These are phyloP conservation scores for Sphaerulina populicola DNA, from an alignment of 2,329 filamentous ascomycete species.

Conservation along the genomic window DNA sequence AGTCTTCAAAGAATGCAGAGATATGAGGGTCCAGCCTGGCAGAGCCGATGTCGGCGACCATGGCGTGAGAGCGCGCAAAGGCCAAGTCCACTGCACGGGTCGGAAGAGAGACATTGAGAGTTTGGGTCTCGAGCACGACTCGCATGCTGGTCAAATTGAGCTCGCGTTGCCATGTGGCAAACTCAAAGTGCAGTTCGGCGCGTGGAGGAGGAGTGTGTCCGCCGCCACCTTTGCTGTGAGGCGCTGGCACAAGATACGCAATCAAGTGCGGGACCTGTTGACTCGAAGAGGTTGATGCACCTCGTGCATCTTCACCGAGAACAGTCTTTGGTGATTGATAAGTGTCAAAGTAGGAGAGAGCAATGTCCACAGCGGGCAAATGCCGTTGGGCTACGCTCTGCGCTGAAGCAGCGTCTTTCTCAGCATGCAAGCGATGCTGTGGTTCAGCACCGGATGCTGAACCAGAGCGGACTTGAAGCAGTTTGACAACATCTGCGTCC, in stretches of 20 bases:
- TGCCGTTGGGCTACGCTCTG: neutral
- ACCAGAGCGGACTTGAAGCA: neutral
- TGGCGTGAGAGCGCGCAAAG: constrained; percentile 12
- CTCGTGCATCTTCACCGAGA: neutral
- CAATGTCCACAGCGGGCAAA: neutral
- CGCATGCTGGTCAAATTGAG: constrained; percentile 11
- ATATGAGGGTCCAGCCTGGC: constrained; percentile 15
- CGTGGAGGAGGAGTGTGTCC: constrained; percentile 10
- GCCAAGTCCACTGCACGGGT: constrained; percentile 20
- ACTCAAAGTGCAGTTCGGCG: constrained; percentile 15
- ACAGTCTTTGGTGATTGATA: neutral
- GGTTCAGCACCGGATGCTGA: neutral
- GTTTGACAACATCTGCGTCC: neutral
- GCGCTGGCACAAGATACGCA: constrained; percentile 3
- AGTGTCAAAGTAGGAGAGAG: constrained; percentile 2
- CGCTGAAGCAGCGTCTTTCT: neutral
- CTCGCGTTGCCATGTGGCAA: constrained; percentile 2
- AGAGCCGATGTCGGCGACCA: constrained; percentile 5
- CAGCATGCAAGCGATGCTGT: neutral
- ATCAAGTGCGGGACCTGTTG: neutral
- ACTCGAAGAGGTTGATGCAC: neutral
- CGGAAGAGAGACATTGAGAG: constrained; percentile 18
- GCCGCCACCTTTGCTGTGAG: neutral
- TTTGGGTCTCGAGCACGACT: constrained; percentile 16
- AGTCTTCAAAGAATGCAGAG: constrained; percentile 10